Evolutionary conservation across 2,329 filamentous ascomycete genomes (phyloP).

Genomic region (Pleurostoma richardsiae): DNA sequence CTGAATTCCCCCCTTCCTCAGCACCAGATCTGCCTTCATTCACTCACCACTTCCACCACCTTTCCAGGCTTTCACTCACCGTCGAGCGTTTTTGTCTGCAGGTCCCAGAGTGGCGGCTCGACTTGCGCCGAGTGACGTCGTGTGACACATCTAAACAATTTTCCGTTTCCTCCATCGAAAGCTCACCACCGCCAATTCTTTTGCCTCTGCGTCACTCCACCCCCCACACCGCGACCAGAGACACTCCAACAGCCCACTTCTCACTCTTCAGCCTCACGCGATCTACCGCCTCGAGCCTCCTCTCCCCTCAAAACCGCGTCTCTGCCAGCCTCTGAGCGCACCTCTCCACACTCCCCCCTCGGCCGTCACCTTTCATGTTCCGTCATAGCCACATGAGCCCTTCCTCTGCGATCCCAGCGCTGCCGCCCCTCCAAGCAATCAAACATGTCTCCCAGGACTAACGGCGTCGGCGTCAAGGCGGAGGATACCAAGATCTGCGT

Average conservation of each 20-base stretch:
- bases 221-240: neutral
- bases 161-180: neutral
- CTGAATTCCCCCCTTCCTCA: too few species aligned
- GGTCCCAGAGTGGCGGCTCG: too few species aligned
- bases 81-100: neutral
- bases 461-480: conserved; percentile 74
- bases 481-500: conserved; percentile 97
- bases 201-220: neutral
- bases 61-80: neutral
- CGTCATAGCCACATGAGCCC: neutral
- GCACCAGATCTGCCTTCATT: neutral
- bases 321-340: neutral
- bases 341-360: neutral
- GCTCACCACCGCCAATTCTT: neutral
- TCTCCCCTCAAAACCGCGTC: neutral
- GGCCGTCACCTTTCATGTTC: neutral
- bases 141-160: too few species aligned
- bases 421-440: neutral
- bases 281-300: neutral
- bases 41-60: neutral
- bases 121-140: too few species aligned
- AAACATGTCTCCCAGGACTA: conserved; percentile 46
- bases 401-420: neutral
- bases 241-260: neutral
- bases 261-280: neutral